Evolutionary conservation across 2,329 filamentous ascomycete genomes (phyloP).

Genomic region (Talaromyces sp.): DNA sequence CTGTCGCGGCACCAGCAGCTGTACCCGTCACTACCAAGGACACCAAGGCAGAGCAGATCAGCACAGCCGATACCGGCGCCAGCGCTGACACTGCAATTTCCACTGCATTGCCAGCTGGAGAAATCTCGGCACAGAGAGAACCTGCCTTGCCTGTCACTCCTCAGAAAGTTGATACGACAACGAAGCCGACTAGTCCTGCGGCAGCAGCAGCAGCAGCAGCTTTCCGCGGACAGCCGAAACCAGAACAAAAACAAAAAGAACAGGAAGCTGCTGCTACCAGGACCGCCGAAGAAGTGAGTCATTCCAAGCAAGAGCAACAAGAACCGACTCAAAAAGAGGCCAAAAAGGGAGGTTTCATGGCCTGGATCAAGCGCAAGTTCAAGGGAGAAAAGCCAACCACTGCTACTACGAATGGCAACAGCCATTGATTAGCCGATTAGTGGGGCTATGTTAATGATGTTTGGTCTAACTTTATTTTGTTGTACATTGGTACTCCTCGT

Average conservation of each 20-base stretch:
- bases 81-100: not conserved
- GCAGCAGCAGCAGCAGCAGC: not conserved
- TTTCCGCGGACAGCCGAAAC: not conserved
- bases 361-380: constrained; percentile 20
- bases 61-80: not conserved
- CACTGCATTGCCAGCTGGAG: not conserved
- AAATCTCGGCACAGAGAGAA: not conserved
- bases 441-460: not conserved
- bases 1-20: not conserved
- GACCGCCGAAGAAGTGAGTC: not conserved
- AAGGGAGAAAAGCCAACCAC: constrained; percentile 17
- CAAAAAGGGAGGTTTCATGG: constrained; percentile 19
- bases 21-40: not conserved
- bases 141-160: not conserved
- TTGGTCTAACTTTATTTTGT: not conserved
- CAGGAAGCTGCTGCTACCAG: not conserved
- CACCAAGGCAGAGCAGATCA: not conserved
- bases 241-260: constrained; percentile 9
- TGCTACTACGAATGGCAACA: not conserved
- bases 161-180: constrained; percentile 6
- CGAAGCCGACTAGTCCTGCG: not conserved
- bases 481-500: constrained; percentile 6
- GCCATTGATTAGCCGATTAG: not conserved
- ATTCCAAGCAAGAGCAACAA: not conserved
- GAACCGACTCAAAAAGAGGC: constrained; percentile 5